Evolutionary conservation across 352 stramenopile species (phyloP).

Genomic region (Hyaloperonospora arabidopsidis): DNA sequence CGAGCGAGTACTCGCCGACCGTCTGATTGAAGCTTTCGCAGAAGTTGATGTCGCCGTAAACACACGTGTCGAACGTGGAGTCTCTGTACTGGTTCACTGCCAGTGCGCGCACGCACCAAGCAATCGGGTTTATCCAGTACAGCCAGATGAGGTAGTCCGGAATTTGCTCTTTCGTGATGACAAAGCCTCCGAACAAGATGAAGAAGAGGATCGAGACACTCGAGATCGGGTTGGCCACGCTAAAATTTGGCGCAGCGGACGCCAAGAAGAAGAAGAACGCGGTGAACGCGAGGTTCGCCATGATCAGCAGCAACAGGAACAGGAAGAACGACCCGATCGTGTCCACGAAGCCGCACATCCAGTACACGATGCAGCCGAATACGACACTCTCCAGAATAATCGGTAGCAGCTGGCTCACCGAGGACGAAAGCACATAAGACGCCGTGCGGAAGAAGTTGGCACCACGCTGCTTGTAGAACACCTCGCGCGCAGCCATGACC

Average conservation of each 20-base stretch:
- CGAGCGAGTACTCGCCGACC: constrained; percentile 16
- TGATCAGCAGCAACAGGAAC: constrained; percentile 10
- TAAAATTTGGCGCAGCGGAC: constrained; percentile 9
- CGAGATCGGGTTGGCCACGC: constrained; percentile 9
- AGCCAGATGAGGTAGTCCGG: constrained; percentile 18
- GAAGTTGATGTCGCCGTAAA: constrained; percentile 26
- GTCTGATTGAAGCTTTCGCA: constrained; percentile 17
- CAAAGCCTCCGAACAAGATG: constrained; percentile 13
- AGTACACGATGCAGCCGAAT: constrained; percentile 15
- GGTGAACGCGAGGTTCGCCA: constrained; percentile 8
- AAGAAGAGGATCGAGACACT: constrained; percentile 7
- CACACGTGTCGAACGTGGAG: constrained; percentile 17
- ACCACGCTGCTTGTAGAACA: constrained; percentile 20
- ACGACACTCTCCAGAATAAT: constrained; percentile 12
- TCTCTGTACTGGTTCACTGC: constrained; percentile 25
- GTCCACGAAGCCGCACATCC: constrained; percentile 23
- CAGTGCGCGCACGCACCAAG: constrained; percentile 15
- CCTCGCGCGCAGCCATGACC: constrained; percentile 11
- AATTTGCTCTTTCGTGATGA: constrained; percentile 20
- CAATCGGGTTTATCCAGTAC: constrained; percentile 19
- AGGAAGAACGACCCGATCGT: constrained; percentile 10
- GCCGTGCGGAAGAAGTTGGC: constrained; percentile 16
- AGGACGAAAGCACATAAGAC: constrained; percentile 18
- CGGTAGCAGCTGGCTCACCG: constrained; percentile 9
- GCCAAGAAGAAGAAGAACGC: constrained; percentile 20